Conservation (phyloP, 768 basidiomycete genomes). For the Kondoa subrosea region DNA sequence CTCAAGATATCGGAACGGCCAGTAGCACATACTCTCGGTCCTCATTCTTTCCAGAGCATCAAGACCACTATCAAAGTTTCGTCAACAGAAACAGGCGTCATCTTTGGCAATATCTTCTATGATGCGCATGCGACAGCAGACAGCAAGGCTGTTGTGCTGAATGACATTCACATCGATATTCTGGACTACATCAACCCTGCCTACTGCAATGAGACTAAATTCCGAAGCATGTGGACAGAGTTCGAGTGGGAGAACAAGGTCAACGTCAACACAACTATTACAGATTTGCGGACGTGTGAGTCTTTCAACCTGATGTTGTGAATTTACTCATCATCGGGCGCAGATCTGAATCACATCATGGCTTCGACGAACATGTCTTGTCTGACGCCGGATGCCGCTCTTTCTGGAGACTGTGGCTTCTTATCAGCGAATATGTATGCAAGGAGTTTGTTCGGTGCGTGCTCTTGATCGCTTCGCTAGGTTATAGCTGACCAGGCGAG, state of each 20-base stretch:
- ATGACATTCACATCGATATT: slow-evolving; percentile 95
- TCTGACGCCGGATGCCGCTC: slow-evolving; percentile 68
- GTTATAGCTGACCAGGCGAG: slow-evolving; percentile 1
- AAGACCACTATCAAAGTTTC: slow-evolving; percentile 97
- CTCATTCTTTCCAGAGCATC: slow-evolving; percentile 94
- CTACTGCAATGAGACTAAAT: slow-evolving; percentile 88
- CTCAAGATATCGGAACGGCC: slow-evolving; percentile 95
- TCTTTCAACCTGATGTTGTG: slow-evolving; percentile 2
- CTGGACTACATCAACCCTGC: slow-evolving; percentile 97
- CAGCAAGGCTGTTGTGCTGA: slow-evolving; percentile 61
- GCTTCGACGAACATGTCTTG: slow-evolving; percentile 94
- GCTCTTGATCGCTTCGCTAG: not conserved
- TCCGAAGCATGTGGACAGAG: slow-evolving; percentile 98
- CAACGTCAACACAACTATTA: slow-evolving; percentile 67
- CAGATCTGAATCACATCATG: slow-evolving; percentile 88
- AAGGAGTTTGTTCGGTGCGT: slow-evolving; percentile 72
- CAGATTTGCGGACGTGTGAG: slow-evolving; percentile 41
- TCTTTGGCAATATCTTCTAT: slow-evolving; percentile 95
- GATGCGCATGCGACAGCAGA: slow-evolving; percentile 69
- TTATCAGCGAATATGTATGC: slow-evolving; percentile 94
- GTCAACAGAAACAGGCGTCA: slow-evolving; percentile 94
- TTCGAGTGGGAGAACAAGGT: slow-evolving; percentile 99
- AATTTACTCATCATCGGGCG: slow-evolving; percentile 23
- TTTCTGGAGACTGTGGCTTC: slow-evolving; percentile 93
- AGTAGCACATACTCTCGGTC: slow-evolving; percentile 75